Conservation (phyloP, 2,329 filamentous ascomycete genomes). For the Paraphaeosphaeria sporulosa region DNA sequence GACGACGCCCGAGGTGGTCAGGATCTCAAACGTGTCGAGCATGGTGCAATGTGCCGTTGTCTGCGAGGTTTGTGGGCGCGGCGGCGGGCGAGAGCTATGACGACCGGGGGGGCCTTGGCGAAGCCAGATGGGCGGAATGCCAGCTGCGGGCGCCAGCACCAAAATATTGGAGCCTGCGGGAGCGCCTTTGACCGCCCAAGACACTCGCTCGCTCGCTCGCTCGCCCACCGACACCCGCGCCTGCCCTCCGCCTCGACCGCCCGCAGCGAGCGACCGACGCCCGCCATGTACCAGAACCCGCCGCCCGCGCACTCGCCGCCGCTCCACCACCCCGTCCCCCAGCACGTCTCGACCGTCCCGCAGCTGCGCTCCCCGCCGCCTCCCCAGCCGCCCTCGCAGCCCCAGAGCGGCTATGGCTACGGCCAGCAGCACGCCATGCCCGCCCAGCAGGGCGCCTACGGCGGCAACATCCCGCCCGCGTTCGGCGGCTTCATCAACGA, state of each 20-base stretch:
- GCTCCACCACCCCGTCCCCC: slow-evolving; percentile 90
- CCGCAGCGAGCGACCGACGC: slow-evolving; percentile 13
- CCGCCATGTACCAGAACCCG: slow-evolving; percentile 80
- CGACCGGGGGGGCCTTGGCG: slow-evolving; percentile 36
- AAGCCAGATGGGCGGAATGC: slow-evolving; percentile 23
- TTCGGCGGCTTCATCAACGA: slow-evolving; percentile 97
- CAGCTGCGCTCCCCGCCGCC: slow-evolving; percentile 94
- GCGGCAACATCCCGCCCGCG: slow-evolving; percentile 59
- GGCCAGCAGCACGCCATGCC: slow-evolving; percentile 65
- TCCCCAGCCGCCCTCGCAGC: slow-evolving; percentile 74
- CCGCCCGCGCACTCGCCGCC: slow-evolving; percentile 81
- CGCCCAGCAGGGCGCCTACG: slow-evolving; percentile 23
- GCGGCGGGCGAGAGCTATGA: slow-evolving; percentile 31
- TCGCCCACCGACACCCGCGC: background rate
- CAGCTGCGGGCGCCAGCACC: slow-evolving; percentile 8
- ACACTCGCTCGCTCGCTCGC: background rate
- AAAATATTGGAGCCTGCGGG: slow-evolving; percentile 14
- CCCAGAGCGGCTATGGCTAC: slow-evolving; percentile 72
- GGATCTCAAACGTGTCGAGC: slow-evolving; percentile 96
- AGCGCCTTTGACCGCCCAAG: slow-evolving; percentile 11
- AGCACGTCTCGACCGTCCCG: slow-evolving; percentile 97
- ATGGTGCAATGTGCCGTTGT: slow-evolving; percentile 57
- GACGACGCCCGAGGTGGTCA: slow-evolving; percentile 95
- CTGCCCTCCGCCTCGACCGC: too few species aligned
- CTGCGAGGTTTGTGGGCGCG: slow-evolving; percentile 4